Conservation (phyloP, 2,329 filamentous ascomycete species). For the Calonectria henricotiae region DNA sequence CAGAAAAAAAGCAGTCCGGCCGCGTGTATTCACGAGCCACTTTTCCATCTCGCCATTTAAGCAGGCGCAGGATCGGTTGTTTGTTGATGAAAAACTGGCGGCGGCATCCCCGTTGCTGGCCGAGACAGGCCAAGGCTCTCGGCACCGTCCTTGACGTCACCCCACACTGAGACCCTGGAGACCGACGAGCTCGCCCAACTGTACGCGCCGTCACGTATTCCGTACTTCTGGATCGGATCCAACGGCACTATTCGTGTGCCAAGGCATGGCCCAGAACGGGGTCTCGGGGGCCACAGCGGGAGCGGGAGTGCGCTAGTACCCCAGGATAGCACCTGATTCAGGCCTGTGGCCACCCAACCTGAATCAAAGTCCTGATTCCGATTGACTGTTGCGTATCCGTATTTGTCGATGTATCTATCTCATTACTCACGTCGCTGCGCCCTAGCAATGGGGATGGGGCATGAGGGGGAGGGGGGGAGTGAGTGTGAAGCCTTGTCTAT, state of each 20-base stretch:
- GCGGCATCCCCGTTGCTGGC: conserved; percentile 20
- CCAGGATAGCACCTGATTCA: conserved; percentile 15
- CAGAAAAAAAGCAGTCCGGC: too few relatives aligned
- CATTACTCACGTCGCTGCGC: not conserved
- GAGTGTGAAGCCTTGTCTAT: not conserved
- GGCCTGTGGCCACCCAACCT: not conserved
- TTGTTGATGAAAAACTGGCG: conserved; percentile 3
- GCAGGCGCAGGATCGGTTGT: conserved; percentile 11
- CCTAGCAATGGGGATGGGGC: not conserved
- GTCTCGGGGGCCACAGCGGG: conserved; percentile 24
- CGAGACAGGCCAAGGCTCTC: conserved; percentile 13
- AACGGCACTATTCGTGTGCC: conserved; percentile 37
- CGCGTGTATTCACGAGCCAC: conserved; percentile 32
- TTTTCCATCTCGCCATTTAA: conserved; percentile 35
- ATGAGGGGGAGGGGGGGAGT: not conserved
- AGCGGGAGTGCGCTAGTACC: conserved; percentile 22
- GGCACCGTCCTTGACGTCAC: conserved; percentile 47
- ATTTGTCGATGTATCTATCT: not conserved
- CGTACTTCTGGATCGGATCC: conserved; percentile 29
- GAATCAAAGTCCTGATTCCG: conserved; percentile 16
- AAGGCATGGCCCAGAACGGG: conserved; percentile 22
- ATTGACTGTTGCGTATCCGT: not conserved
- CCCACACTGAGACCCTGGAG: not conserved
- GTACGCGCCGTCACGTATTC: not conserved
- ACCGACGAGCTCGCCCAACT: not conserved